Evolutionary conservation across 768 basidiomycete species (phyloP).

Genomic region (Nidularia sp.): DNA sequence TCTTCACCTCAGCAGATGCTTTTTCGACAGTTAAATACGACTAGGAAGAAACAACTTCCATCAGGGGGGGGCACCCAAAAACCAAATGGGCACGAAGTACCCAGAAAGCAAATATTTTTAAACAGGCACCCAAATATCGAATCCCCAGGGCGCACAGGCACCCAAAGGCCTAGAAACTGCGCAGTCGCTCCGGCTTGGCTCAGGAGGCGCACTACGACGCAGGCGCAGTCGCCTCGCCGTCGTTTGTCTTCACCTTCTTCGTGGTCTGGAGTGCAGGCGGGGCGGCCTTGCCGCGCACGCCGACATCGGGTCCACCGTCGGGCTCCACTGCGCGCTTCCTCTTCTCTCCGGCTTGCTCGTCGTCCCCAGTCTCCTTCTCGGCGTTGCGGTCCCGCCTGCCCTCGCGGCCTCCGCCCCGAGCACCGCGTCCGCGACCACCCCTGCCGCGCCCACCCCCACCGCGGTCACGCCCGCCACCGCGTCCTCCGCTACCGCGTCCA

Average conservation of each 20-base stretch:
- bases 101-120: too few species aligned
- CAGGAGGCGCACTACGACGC: neutral
- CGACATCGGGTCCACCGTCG: slow-evolving; percentile 70
- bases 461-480: slow-evolving; percentile 43
- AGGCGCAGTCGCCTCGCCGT: slow-evolving; percentile 16
- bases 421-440: slow-evolving; percentile 33
- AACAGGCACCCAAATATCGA: too few species aligned
- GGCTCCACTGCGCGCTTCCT: slow-evolving; percentile 75
- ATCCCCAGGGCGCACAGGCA: too few species aligned
- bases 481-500: slow-evolving; percentile 32
- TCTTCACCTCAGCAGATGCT: too few species aligned
- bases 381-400: slow-evolving; percentile 18
- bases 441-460: slow-evolving; percentile 38
- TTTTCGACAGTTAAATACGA: too few species aligned
- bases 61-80: too few species aligned
- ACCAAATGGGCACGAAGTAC: too few species aligned
- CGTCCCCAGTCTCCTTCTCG: slow-evolving; percentile 28
- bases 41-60: too few species aligned
- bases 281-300: slow-evolving; percentile 57
- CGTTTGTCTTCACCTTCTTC: slow-evolving; percentile 43
- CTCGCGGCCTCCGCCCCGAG: slow-evolving; percentile 26
- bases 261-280: slow-evolving; percentile 44
- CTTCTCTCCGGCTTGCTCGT: slow-evolving; percentile 62
- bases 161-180: too few species aligned
- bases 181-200: too few species aligned